Base-by-base conservation (phyloP, 176 grass and related monocot species). In the Typha latifolia region DNA sequence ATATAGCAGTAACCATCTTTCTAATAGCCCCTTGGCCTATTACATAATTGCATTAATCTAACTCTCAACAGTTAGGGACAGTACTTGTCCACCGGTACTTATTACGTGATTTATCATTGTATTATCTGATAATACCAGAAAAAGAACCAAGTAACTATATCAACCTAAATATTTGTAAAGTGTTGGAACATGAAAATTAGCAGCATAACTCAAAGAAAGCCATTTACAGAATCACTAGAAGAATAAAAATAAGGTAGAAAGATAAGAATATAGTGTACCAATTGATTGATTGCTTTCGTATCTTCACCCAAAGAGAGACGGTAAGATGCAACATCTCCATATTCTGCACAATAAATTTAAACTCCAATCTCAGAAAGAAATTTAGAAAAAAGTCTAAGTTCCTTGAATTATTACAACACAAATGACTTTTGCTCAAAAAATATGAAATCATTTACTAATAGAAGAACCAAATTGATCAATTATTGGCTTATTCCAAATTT, bases 261-360 rank as follows among this genome's bases (percentile, higher is more conserved):
- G 49, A 59, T 57, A 64, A 32, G 51, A 24, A 23, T 61, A 24
- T 32, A 16, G 0, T 63, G 27, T 89, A 97, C 93, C 85, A 97
- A 73, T 74, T 97, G 93, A 63, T 97, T 97, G 79, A 97, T 92
- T 57, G 88, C 93, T 91, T 97, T 97, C 67, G 93, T 97, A 78
- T 97, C 93, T 84, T 97, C 93, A 71, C 82, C 85, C 57, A 97
- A 63, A 49, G 93, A 92, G 65, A 97, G 82, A 32, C 93, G 85
- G 59, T 97, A 97, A 32, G 93, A 88, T 70, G 93, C 93, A 52
- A 97, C 93, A 82, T 97, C 93, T 26, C 88, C 80, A 67, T 89
- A 97, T 23, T 97, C 93, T 97, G 78, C 69, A 92, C 68, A 74
- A 15, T 32, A 52, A 57, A 78, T 52, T 69, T 47, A 49, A 75